Conservation (phyloP, 805 yeast species). For the Sungouiozyma intestinalis region DNA sequence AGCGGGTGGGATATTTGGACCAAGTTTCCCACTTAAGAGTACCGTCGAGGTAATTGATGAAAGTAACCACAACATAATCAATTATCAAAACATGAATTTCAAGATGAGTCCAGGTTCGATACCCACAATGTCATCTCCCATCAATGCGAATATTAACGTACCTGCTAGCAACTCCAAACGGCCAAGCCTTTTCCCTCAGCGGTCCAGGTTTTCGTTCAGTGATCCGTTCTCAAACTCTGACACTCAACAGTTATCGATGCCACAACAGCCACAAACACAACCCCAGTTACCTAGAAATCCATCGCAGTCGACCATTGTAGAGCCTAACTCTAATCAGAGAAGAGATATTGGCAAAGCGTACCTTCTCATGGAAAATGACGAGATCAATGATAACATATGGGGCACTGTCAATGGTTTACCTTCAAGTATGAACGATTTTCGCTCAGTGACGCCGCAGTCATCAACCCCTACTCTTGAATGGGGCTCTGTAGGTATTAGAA, state of each 20-base stretch:
- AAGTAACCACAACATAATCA: slow-evolving; percentile 19
- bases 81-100: slow-evolving; percentile 6
- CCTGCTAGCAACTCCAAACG: background rate
- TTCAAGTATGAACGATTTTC: slow-evolving; percentile 21
- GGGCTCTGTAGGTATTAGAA: slow-evolving; percentile 9
- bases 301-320: background rate
- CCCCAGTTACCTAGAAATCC: slow-evolving; percentile 3
- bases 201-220: slow-evolving; percentile 61
- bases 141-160: background rate
- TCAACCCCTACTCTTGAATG: slow-evolving; percentile 26
- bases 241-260: slow-evolving; percentile 4
- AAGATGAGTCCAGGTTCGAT: background rate
- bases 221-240: slow-evolving; percentile 44
- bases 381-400: slow-evolving; percentile 28
- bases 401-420: slow-evolving; percentile 23
- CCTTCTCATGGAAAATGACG: slow-evolving; percentile 32
- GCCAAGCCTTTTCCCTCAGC: slow-evolving; percentile 43
- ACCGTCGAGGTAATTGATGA: slow-evolving; percentile 35
- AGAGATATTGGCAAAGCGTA: slow-evolving; percentile 34
- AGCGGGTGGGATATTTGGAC: slow-evolving; percentile 36
- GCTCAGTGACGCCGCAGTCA: slow-evolving; percentile 19
- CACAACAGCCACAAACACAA: slow-evolving; percentile 2
- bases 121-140: slow-evolving; percentile 2
- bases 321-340: slow-evolving; percentile 8
- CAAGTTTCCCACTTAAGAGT: slow-evolving; percentile 32